Conservation (phyloP, 176 grass and related monocot genomes). For the Aegilops longissima region DNA sequence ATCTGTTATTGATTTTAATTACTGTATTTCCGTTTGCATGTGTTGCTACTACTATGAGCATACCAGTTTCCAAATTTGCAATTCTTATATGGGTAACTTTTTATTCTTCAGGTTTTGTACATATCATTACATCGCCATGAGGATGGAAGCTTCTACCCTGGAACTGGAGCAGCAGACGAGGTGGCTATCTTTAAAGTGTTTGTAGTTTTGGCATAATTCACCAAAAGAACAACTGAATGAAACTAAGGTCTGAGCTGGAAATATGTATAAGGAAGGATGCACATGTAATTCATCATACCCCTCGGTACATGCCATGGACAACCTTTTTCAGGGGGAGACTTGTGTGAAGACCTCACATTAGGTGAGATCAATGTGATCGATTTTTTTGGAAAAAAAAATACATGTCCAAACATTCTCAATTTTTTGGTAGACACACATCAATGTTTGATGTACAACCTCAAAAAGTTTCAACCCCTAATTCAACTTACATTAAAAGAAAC, state of each 20-base stretch:
- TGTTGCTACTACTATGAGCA: background rate
- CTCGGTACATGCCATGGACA: background rate
- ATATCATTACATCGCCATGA: slow-evolving; percentile 97
- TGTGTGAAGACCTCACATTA: no score
- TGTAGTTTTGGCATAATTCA: background rate
- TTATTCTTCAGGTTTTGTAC: slow-evolving; percentile 67
- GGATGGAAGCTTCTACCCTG: slow-evolving; percentile 94
- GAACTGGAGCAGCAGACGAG: slow-evolving; percentile 88
- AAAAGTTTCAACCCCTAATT: no score
- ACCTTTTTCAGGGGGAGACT: background rate
- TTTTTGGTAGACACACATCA: no score
- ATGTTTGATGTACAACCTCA: no score
- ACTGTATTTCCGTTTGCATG: slow-evolving; percentile 3
- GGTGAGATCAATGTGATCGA: no score
- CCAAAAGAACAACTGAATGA: background rate
- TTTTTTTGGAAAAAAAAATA: no score
- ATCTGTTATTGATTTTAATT: background rate
- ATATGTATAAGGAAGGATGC: background rate
- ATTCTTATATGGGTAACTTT: slow-evolving; percentile 6
- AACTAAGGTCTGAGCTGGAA: slow-evolving; percentile 16
- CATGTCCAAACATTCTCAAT: no score
- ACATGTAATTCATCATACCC: background rate
- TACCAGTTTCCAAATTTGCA: background rate
- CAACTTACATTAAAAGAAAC: no score
- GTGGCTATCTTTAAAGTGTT: slow-evolving; percentile 42